Percentiles rank a stretch among this genome's conserved stretches.
phyloP scores from a whole-genome alignment of 1,139 yeast species.

The Taphrina wiesneri region DNA sequence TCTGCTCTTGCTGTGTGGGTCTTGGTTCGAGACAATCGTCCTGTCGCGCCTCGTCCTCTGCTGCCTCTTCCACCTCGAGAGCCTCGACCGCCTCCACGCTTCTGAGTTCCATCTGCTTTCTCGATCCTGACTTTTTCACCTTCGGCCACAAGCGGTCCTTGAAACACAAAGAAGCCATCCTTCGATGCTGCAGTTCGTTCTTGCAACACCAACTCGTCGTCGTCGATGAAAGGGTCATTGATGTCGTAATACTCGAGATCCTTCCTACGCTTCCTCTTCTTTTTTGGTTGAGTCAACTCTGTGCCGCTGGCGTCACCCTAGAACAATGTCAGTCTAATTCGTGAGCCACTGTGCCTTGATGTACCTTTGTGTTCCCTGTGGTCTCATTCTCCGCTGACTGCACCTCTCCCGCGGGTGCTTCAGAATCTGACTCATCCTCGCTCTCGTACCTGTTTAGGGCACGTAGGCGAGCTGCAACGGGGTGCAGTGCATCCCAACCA shows the following conservation, averaged over 20 bases:
- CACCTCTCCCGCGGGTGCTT: constrained; percentile 54
- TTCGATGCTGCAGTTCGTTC: constrained; percentile 89
- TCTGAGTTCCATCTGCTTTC: constrained; percentile 34
- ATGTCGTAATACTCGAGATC: constrained; percentile 67
- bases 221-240: constrained; percentile 96
- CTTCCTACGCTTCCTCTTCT: constrained; percentile 57
- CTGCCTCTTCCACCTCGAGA: constrained; percentile 11
- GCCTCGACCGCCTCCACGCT: constrained; percentile 4
- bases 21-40: not conserved
- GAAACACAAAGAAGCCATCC: constrained; percentile 94
- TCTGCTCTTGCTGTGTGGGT: not conserved
- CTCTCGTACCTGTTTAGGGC: constrained; percentile 39
- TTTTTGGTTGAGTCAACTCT: constrained; percentile 47
- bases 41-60: constrained; percentile 1
- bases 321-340: constrained; percentile 40
- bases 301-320: not conserved
- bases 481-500: constrained; percentile 75
- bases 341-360: constrained; percentile 39
- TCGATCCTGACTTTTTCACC: constrained; percentile 47
- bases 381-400: not conserved
- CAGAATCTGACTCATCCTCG: constrained; percentile 62
- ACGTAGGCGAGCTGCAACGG: constrained; percentile 51
- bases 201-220: constrained; percentile 86
- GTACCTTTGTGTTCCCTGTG: not conserved
- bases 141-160: constrained; percentile 87